Evolutionary conservation across 1,284 basidiomycete species (phyloP).

Genomic region (Ganoderma meredithae): DNA sequence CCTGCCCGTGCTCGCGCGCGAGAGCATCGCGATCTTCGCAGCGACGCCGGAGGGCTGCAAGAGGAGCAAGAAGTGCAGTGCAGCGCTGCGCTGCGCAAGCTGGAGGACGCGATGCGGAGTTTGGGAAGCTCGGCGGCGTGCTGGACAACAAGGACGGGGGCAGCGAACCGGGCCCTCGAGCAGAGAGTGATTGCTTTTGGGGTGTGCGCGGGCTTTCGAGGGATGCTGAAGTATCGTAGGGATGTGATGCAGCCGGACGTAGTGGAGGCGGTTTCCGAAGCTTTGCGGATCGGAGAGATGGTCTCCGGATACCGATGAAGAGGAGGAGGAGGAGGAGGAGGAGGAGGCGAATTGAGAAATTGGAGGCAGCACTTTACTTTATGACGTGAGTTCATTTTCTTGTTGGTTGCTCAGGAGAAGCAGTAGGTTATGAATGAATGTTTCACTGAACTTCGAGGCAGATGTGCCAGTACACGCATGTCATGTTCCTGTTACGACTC

Average conservation of each 20-base stretch:
- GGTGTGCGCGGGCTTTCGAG: neutral
- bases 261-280: neutral
- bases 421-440: too few species aligned
- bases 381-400: too few species aligned
- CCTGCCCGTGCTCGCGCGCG: too few species aligned
- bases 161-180: neutral
- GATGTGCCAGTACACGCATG: neutral
- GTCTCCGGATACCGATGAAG: neutral
- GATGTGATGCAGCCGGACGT: neutral
- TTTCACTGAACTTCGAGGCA: neutral
- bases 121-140: neutral
- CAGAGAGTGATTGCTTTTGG: neutral
- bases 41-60: too few species aligned
- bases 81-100: neutral
- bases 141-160: neutral
- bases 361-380: too few species aligned
- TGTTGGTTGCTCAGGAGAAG: too few species aligned
- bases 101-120: neutral
- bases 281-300: neutral
- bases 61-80: too few species aligned
- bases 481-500: too few species aligned
- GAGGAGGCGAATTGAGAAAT: too few species aligned
- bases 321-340: too few species aligned
- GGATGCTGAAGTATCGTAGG: neutral
- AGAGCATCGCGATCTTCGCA: too few species aligned